Conservation (phyloP, 148 eudicot genomes). For the Amaranthus palmeri region DNA sequence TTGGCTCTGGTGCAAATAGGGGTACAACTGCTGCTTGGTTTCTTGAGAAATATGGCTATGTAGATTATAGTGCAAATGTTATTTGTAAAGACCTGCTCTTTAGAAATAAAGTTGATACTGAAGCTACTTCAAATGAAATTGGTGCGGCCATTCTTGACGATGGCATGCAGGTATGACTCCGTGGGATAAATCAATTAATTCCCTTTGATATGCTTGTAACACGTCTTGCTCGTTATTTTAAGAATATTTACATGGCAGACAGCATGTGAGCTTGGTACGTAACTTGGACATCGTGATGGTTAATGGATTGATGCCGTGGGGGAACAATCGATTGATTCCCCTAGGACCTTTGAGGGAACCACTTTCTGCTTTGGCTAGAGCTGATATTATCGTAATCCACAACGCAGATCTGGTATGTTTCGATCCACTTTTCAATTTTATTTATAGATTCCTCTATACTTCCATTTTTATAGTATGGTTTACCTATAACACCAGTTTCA, state of each 20-base stretch:
- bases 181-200: constrained; percentile 1
- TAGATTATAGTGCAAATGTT: constrained; percentile 22
- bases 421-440: neutral
- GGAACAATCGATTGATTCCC: constrained; percentile 62
- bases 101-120: constrained; percentile 26
- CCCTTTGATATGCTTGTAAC: neutral
- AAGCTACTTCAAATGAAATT: constrained; percentile 30
- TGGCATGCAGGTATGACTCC: constrained; percentile 79
- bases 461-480: neutral
- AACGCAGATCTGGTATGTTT: constrained; percentile 82
- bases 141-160: constrained; percentile 79
- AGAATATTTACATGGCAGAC: constrained; percentile 33
- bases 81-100: constrained; percentile 23
- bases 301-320: constrained; percentile 87
- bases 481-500: neutral
- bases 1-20: constrained; percentile 84
- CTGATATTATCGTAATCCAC: constrained; percentile 75
- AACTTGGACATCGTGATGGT: constrained; percentile 92
- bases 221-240: neutral
- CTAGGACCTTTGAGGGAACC: constrained; percentile 93
- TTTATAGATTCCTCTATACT: neutral
- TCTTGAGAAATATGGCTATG: constrained; percentile 50
- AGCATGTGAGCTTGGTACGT: constrained; percentile 79
- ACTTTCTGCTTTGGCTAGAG: constrained; percentile 66
- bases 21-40: constrained; percentile 53